Evolutionary conservation across 1,284 basidiomycete genomes (phyloP).

Genomic region (Clitocybe nebularis): DNA sequence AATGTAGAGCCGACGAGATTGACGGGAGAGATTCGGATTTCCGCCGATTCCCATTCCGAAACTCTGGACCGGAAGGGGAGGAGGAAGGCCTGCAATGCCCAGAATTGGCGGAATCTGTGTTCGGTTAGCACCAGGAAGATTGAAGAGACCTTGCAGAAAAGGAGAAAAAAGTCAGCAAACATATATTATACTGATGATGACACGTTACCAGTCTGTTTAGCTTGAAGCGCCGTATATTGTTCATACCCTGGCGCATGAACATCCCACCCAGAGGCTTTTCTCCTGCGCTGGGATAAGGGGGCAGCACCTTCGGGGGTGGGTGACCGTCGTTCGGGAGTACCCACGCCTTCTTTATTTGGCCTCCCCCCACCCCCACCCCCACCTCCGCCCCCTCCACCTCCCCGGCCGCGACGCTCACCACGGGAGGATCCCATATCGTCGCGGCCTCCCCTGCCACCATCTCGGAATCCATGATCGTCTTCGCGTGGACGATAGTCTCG

Average conservation of each 20-base stretch:
- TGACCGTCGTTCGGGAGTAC: constrained; percentile 75
- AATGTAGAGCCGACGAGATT: constrained; percentile 93
- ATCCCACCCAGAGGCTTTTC: constrained; percentile 93
- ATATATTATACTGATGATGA: too few relatives aligned
- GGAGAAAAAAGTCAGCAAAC: constrained; percentile 7
- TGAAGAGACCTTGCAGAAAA: constrained; percentile 77
- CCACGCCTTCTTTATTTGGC: constrained; percentile 44
- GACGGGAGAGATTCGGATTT: constrained; percentile 83
- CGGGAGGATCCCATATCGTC: constrained; percentile 22
- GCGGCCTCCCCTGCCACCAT: constrained; percentile 21
- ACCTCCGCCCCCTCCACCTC: constrained; percentile 34
- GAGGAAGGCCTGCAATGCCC: constrained; percentile 72
- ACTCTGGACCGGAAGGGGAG: constrained; percentile 77
- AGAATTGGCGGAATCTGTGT: constrained; percentile 83
- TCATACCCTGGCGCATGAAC: constrained; percentile 94
- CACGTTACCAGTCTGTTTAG: constrained; percentile 87
- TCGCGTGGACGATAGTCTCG: constrained; percentile 43
- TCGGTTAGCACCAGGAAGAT: constrained; percentile 86
- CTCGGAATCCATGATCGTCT: constrained; percentile 42
- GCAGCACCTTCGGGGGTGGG: constrained; percentile 87
- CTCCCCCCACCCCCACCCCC: constrained; percentile 34
- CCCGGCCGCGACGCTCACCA: constrained; percentile 36
- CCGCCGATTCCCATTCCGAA: constrained; percentile 82
- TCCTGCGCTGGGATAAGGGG: constrained; percentile 80
- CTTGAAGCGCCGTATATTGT: constrained; percentile 90